Evolutionary conservation across 148 eudicot genomes (phyloP).

Genomic region (Persicaria maculosa): DNA sequence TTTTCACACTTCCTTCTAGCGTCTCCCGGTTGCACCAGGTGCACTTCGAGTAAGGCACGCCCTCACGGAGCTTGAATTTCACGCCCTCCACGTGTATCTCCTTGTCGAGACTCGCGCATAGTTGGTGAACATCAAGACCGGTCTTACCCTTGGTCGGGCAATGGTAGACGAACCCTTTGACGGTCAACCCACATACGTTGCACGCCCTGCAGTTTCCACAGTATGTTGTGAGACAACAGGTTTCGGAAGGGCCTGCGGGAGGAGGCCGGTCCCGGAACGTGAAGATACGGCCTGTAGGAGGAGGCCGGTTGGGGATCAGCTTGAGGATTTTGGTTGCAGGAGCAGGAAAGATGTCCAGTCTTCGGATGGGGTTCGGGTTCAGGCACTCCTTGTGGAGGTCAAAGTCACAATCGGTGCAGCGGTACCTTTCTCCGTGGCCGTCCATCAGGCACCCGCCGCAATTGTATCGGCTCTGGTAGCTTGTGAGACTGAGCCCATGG

Average conservation of each 20-base stretch:
- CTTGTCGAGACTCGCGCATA: conserved; percentile 12
- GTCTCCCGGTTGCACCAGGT: background rate
- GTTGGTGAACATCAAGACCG: conserved; percentile 17
- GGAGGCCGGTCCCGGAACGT: background rate
- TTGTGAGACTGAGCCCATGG: no score
- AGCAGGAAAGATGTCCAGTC: background rate
- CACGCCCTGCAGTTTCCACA: conserved; percentile 4
- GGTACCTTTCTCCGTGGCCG: no score
- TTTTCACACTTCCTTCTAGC: background rate
- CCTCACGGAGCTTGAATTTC: conserved; percentile 11
- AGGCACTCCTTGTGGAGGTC: no score
- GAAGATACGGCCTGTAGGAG: background rate
- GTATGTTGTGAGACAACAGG: no score
- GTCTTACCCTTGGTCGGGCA: background rate
- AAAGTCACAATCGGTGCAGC: no score
- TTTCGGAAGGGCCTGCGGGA: background rate
- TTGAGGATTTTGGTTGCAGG: no score
- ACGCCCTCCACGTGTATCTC: conserved; percentile 9
- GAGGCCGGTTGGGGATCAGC: no score
- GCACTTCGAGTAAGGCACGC: background rate
- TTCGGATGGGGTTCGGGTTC: background rate
- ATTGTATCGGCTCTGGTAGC: no score
- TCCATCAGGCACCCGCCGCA: no score
- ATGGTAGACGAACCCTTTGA: conserved; percentile 18
- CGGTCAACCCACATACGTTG: conserved; percentile 16